Base-by-base conservation (phyloP, 1,284 basidiomycete genomes). In the Paramarasmius palmivorus region DNA sequence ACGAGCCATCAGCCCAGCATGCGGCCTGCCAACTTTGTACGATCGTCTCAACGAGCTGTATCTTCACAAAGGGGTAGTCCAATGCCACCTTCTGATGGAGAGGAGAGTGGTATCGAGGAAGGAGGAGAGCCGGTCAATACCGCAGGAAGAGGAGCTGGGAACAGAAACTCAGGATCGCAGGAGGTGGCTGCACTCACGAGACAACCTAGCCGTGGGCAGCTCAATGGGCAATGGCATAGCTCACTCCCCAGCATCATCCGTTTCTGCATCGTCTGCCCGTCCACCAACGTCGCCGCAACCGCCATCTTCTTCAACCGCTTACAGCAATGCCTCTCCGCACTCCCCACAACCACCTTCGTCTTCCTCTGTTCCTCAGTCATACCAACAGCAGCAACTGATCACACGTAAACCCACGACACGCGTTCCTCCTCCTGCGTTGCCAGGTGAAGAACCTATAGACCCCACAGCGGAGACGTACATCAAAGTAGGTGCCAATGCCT, bases 91-190 rank as follows among this genome's bases (percentile, higher is more conserved):
- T 19, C 47, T 15, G 46, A 54, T 35, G 38, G 40, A 26, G 22
- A 40, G 2, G n/a, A n/a, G n/a, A n/a, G n/a, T n/a, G n/a, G n/a
- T n/a, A n/a, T n/a, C n/a, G 34, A 49, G 12, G 55, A 50, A 37
- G 53, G 57, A 2, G 78, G 82, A 47, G 73, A 76, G 0, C 57
- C 70, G 2, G 69, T 80, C n/a, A 87, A 89, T 58, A 73, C 74
- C 7, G 83, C 84, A 3, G 89, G 88, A 10, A 73, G 88, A 5
- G 88, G 89, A 26, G 84, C 86, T 7, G 80, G 74, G 14, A 42
- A 60, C 64, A 69, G 62, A 71, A 71, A 64, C 60, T 57, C 55
- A 65, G 17, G 58, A 62, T 14, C 58, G 71, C 60, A 60, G 29
- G 29, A 32, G 29, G 6, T 32, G 32, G 49, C 45, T 35, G 56